Evolutionary conservation across 1,284 basidiomycete species (phyloP), one percentile per base, ranked within the genome.

Genomic region (Neotropicomus parvogracilis): DNA sequence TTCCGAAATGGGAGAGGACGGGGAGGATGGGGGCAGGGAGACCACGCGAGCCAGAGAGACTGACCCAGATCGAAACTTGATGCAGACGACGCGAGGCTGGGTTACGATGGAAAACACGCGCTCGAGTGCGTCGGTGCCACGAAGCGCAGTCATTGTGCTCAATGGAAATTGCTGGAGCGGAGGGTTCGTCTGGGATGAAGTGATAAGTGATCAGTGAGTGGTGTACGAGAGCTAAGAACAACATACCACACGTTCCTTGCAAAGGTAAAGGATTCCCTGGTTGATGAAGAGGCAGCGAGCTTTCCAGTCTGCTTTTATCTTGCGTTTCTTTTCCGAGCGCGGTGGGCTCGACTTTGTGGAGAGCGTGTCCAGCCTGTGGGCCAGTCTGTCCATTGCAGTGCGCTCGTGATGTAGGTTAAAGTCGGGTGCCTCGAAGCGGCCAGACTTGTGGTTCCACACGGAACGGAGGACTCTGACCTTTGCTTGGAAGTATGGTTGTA

Each of bases 401-500:
- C 42, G 29, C 2, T 31, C 28, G 28, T 33, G 19, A 7, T 36
- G 31, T 10, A 34, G 19, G 33, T 52, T 50, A 17, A 50, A 19
- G 19, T 40, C 28, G 6, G 64, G 59, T 19, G 54, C 27, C 46
- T 65, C 66, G 20, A 68, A 61, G 12, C 59, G 57, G 1, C 57
- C 51, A 2, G 54, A 50, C 14, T 46, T 60, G 16, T 51, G 27
- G 19, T 61, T 59, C 53, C 68, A 70, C 2, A 78, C 68, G 10
- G 75, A 68, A 8, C 83, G 71, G 17, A 87, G 64, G 0, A 77
- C 75, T 33, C 74, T 72, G 10, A 80, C 78, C 60, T 71, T 76
- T 10, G 80, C 78, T 47, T 85, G 81, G 67, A 85, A 86, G 65
- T 85, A 88, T 0, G 85, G 85, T 32, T 75, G 70, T 13, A 78